Conservation (phyloP, 345 rosid genomes). For the Arabis alpina region DNA sequence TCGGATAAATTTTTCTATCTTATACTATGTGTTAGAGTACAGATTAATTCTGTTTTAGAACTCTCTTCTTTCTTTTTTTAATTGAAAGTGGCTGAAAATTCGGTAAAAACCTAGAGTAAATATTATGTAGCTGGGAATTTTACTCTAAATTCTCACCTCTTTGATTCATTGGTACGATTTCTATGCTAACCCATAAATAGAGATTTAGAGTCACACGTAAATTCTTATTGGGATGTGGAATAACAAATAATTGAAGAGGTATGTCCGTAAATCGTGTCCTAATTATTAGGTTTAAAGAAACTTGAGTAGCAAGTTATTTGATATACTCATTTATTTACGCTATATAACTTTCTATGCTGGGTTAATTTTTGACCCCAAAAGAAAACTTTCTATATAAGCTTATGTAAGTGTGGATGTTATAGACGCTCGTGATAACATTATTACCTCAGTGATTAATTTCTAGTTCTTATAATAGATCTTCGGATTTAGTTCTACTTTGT, state of each 20-base stretch:
- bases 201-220: constrained; percentile 9
- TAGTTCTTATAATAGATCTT: background rate
- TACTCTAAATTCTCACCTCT: constrained; percentile 5
- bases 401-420: constrained; percentile 7
- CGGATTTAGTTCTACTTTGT: constrained; percentile 12
- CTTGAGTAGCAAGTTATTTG: constrained; percentile 27
- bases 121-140: no score
- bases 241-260: background rate
- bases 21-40: no score
- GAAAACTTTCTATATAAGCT: background rate
- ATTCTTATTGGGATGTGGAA: background rate
- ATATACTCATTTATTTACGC: background rate
- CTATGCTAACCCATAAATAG: background rate
- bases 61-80: no score
- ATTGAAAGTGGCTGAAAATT: no score
- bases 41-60: no score
- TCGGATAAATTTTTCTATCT: no score
- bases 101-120: no score
- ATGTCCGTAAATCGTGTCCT: background rate
- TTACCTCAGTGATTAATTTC: background rate
- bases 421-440: background rate
- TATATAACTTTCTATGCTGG: background rate
- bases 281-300: constrained; percentile 12
- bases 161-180: background rate
- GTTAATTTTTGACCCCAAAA: no score